phyloP scores from a whole-genome alignment of 2,329 filamentous ascomycete species.

The Aspergillus calidoustus region DNA sequence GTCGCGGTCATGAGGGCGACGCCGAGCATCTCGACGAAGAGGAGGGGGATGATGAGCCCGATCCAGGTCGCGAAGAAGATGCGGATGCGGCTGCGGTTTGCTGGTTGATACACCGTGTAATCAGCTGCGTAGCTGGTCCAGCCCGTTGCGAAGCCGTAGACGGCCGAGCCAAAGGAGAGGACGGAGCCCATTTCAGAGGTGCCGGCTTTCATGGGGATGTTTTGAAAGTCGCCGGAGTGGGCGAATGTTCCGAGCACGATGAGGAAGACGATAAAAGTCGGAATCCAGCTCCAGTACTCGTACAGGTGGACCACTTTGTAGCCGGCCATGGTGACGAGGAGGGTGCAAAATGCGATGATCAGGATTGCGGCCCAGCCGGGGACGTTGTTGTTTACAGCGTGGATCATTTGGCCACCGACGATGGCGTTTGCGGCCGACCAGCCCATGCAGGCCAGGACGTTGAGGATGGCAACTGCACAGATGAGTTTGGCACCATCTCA shows the following conservation, averaged over 20 bases:
- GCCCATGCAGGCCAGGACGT: conserved; percentile 71
- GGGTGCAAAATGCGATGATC: conserved; percentile 70
- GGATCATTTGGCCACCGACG: conserved; percentile 76
- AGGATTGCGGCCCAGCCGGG: conserved; percentile 76
- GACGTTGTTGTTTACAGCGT: conserved; percentile 71
- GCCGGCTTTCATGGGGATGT: conserved; percentile 64
- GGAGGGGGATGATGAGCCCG: conserved; percentile 71
- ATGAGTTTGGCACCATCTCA: conserved; percentile 3
- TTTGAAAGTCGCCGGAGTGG: conserved; percentile 67
- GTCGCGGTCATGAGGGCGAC: conserved; percentile 72
- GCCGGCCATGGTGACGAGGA: conserved; percentile 73
- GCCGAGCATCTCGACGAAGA: conserved; percentile 76
- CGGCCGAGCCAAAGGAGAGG: conserved; percentile 68
- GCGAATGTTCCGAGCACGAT: conserved; percentile 72
- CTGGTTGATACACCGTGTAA: conserved; percentile 79
- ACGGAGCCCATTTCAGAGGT: conserved; percentile 63
- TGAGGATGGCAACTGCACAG: conserved; percentile 66
- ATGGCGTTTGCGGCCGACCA: conserved; percentile 81
- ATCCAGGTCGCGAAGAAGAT: conserved; percentile 72
- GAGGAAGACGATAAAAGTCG: conserved; percentile 73
- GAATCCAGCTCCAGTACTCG: conserved; percentile 76
- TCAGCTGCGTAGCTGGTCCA: conserved; percentile 78
- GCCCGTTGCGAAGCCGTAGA: conserved; percentile 72
- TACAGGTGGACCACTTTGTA: conserved; percentile 78
- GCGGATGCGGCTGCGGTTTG: conserved; percentile 60